A percentile compares a stretch with the other conserved stretches of the same genome.
Evolutionary conservation across 345 rosid genomes (phyloP).

Genomic region (Brassica rapa): DNA sequence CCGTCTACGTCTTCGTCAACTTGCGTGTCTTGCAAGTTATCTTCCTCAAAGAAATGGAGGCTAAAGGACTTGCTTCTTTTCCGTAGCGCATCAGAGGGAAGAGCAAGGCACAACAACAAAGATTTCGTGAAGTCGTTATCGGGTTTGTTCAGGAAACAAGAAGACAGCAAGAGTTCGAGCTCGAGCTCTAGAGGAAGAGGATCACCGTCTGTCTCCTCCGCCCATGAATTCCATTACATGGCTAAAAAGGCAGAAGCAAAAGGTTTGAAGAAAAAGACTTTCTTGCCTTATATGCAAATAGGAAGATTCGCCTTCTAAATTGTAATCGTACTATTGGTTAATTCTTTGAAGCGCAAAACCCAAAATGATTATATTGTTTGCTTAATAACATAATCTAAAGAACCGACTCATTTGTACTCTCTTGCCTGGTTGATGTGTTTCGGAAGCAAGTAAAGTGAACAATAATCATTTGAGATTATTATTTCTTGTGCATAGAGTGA

Average conservation of each 20-base stretch:
- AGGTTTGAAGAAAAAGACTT: constrained; percentile 78
- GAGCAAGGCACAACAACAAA: constrained; percentile 58
- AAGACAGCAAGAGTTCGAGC: constrained; percentile 56
- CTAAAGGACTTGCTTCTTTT: constrained; percentile 72
- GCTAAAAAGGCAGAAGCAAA: constrained; percentile 73
- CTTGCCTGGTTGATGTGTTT: too few species aligned
- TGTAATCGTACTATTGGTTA: background rate
- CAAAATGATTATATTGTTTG: background rate
- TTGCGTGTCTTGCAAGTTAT: constrained; percentile 36
- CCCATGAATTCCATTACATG: constrained; percentile 85
- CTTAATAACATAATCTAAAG: too few species aligned
- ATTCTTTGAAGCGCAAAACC: background rate
- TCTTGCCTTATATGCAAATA: constrained; percentile 88
- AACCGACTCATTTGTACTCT: too few species aligned
- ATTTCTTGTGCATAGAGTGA: too few species aligned
- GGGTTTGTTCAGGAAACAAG: constrained; percentile 53
- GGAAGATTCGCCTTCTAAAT: constrained; percentile 66
- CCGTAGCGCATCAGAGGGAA: constrained; percentile 89
- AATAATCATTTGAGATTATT: too few species aligned
- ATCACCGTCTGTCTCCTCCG: constrained; percentile 57
- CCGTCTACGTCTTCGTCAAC: constrained; percentile 39
- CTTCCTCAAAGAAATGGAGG: constrained; percentile 79
- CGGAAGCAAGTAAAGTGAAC: too few species aligned
- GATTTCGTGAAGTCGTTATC: constrained; percentile 53
- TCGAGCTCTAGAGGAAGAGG: constrained; percentile 50